Evolutionary conservation across 2,329 filamentous ascomycete species (phyloP).

Genomic region (Spiromastix sp.): DNA sequence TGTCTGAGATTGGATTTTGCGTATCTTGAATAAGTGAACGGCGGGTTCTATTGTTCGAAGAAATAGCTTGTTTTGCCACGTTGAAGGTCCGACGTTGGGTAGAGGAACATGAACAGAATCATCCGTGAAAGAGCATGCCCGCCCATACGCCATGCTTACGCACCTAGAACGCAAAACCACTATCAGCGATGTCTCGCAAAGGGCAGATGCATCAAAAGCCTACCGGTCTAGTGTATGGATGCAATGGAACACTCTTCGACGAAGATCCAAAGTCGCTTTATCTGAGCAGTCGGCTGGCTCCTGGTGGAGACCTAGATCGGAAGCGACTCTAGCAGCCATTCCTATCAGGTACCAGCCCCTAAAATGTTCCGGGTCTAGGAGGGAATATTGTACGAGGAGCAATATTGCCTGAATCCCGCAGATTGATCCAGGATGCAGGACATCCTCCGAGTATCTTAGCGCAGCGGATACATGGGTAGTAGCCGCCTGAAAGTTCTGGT

Average conservation of each 20-base stretch:
- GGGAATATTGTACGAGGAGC: slow-evolving; percentile 77
- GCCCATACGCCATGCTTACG: slow-evolving; percentile 77
- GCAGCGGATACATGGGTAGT: slow-evolving; percentile 54
- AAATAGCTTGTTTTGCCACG: slow-evolving; percentile 42
- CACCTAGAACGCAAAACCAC: slow-evolving; percentile 43
- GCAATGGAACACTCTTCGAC: slow-evolving; percentile 79
- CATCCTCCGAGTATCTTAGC: slow-evolving; percentile 66
- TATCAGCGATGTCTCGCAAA: slow-evolving; percentile 3
- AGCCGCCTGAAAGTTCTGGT: slow-evolving; percentile 54
- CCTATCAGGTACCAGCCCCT: slow-evolving; percentile 92
- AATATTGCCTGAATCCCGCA: slow-evolving; percentile 80
- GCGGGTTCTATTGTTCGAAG: slow-evolving; percentile 56
- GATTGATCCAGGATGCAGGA: slow-evolving; percentile 74
- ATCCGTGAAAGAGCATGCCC: slow-evolving; percentile 89
- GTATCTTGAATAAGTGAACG: slow-evolving; percentile 67
- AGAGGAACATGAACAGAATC: slow-evolving; percentile 75
- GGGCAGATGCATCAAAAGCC: slow-evolving; percentile 13
- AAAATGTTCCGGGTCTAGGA: slow-evolving; percentile 82
- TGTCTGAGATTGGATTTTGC: slow-evolving; percentile 77
- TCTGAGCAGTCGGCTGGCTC: slow-evolving; percentile 64
- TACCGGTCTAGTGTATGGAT: slow-evolving; percentile 83
- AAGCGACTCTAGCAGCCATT: slow-evolving; percentile 73
- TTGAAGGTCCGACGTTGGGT: slow-evolving; percentile 43
- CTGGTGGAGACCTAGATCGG: slow-evolving; percentile 88
- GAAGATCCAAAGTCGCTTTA: slow-evolving; percentile 60